Base-by-base conservation (phyloP, 495 filamentous ascomycete species). In the Hypoxylon subgilvum region DNA sequence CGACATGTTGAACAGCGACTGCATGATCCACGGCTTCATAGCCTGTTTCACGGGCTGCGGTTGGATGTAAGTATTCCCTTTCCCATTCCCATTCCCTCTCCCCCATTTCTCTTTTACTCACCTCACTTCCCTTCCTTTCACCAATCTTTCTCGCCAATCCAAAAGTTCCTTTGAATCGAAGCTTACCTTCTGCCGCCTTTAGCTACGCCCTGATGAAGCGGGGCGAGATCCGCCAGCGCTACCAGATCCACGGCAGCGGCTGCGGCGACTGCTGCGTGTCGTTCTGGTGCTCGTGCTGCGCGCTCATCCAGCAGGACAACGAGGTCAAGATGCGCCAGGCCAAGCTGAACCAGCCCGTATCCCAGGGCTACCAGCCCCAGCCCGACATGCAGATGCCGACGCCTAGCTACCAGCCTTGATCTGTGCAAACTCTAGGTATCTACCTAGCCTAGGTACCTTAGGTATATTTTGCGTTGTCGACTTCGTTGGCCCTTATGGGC, bases 231-330 rank as follows among this genome's bases (percentile, higher is more conserved):
- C 79, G 84, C 9, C 59, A 79, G 16, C 72, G 69, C 17, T 82
- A 81, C 69, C 63, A 72, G 50, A 80, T 87, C 69, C 62, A 79
- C n/a, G 84, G 84, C 23, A 76, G 75, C 43, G 72, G 67, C 6
- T 72, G 70, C 68, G 72, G 52, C 28, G 84, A 86, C 62, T 82
- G 74, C 66, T 74, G 78, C 44, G 67, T 70, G 12, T 66, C 75
- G 9, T 83, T 66, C 73, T 86, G 80, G 74, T 82, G 76, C 40
- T 77, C 80, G 54, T 87, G 84, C 72, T 73, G 72, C 66, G 63
- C 65, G 10, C 61, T 71, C 14, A 72, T 73, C 38, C 72, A 74
- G 41, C 67, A 73, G 22, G 65, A 72, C 55, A 73, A 71, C 50
- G 72, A 74, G 43, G 60, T 73, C 38, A 63, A 69, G 67, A 35